These are phyloP conservation scores for Saturnispora mendoncae DNA, from an alignment of 805 yeast species.

Conservation along the genomic window DNA sequence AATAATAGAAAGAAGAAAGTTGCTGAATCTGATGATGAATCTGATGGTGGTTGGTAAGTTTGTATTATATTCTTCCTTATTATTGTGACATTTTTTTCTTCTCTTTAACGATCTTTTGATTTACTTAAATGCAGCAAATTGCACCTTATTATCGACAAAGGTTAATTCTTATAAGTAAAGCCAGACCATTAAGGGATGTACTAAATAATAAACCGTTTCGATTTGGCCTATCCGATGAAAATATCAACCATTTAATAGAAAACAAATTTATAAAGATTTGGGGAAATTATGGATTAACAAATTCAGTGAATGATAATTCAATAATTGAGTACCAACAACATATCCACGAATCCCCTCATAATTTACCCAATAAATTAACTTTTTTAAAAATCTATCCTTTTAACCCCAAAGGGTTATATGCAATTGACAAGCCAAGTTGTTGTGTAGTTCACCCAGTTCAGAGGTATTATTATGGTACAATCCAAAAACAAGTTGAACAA, in stretches of 20 bases:
- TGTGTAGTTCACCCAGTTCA: slow-evolving; percentile 46
- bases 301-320: not conserved
- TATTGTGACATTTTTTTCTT: no score
- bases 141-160: slow-evolving; percentile 5
- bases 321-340: slow-evolving; percentile 11
- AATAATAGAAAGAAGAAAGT: slow-evolving; percentile 77
- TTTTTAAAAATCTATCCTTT: not conserved
- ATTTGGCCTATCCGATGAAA: slow-evolving; percentile 6
- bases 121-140: not conserved
- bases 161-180: not conserved
- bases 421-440: slow-evolving; percentile 43
- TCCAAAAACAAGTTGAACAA: slow-evolving; percentile 35
- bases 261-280: slow-evolving; percentile 1
- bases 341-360: slow-evolving; percentile 12
- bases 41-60: slow-evolving; percentile 63
- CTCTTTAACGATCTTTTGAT: not conserved
- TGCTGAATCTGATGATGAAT: slow-evolving; percentile 73
- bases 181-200: slow-evolving; percentile 1
- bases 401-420: slow-evolving; percentile 16
- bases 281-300: slow-evolving; percentile 1
- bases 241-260: not conserved
- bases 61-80: not conserved
- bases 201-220: slow-evolving; percentile 12
- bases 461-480: slow-evolving; percentile 33
- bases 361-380: not conserved